Base-by-base conservation (phyloP, 805 yeast genomes). In the Yamadazyma insecticola region DNA sequence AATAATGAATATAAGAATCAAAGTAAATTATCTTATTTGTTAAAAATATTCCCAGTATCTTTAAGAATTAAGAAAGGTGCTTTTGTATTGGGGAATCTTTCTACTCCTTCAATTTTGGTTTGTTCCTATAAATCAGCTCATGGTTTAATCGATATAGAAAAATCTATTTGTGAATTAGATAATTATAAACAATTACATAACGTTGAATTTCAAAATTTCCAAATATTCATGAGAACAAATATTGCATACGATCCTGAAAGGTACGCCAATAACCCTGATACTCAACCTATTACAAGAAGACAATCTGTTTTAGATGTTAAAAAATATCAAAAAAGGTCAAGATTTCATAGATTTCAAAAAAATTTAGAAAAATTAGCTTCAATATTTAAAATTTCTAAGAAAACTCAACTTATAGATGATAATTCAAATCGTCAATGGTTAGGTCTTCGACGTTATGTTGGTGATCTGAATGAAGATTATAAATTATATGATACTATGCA, bases 361-460 rank as follows among this genome's bases (percentile, higher is more conserved):
- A 19, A 8, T 19, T 11, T 19, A 19, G 11, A 19, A 19, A 19
- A 19, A 11, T 11, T 19, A 9, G 10, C 11, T 19, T 11, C 22
- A 9, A 23, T 8, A 23, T 12, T 12, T 23, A n/a, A n/a, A n/a
- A n/a, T n/a, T n/a, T n/a, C n/a, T n/a, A 24, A 18, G 13, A 25
- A 22, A 12, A 13, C 7, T 5, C 25, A 26, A 2, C 5, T 29
- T 3, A 17, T 33, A 6, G 33, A 28, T 20, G 30, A 31, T 10
- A 12, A 17, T 8, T n/a, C n/a, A n/a, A 18, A 33, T 12, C 13
- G 27, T 5, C 29, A 31, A 10, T 90, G 97, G 97, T 71, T 63
- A 39, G 97, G 97, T 1, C 57, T 90, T 16, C 63, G 75, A 10
- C 69, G 92, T 22, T 90, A 89, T 50, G 50, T 76, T n/a, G 64